Conservation (phyloP, 768 basidiomycete genomes). For the Crucibulum laeve region DNA sequence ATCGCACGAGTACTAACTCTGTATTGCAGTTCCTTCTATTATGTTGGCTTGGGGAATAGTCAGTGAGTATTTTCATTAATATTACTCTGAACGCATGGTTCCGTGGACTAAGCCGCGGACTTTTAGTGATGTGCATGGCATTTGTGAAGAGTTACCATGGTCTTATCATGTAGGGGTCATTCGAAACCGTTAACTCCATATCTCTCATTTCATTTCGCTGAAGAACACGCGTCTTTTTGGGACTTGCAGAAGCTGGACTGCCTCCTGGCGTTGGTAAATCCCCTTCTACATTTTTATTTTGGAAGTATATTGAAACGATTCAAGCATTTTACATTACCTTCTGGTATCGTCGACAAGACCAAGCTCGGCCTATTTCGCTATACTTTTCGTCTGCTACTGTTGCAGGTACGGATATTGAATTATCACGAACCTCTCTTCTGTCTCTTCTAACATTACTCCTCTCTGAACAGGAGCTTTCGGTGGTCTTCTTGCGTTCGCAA, state of each 20-base stretch:
- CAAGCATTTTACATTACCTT: conserved; percentile 41
- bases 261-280: conserved; percentile 23
- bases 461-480: conserved; percentile 41
- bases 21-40: conserved; percentile 13
- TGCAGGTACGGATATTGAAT: conserved; percentile 25
- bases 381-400: conserved; percentile 56
- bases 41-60: conserved; percentile 21
- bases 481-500: conserved; percentile 36
- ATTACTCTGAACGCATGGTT: neutral
- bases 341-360: conserved; percentile 50
- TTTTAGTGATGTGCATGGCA: conserved; percentile 19
- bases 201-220: conserved; percentile 13
- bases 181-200: conserved; percentile 16
- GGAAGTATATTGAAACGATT: neutral
- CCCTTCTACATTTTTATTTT: neutral
- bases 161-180: conserved; percentile 21
- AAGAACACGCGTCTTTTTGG: conserved; percentile 19
- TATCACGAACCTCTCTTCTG: neutral
- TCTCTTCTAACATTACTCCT: neutral
- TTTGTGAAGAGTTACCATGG: conserved; percentile 18
- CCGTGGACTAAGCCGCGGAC: neutral
- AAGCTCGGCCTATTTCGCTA: conserved; percentile 46
- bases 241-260: conserved; percentile 19
- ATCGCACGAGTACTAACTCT: neutral
- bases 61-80: conserved; percentile 11